Evolutionary conservation across 257 asterid genomes (phyloP).

Genomic region (Solanum ahanhuiri): DNA sequence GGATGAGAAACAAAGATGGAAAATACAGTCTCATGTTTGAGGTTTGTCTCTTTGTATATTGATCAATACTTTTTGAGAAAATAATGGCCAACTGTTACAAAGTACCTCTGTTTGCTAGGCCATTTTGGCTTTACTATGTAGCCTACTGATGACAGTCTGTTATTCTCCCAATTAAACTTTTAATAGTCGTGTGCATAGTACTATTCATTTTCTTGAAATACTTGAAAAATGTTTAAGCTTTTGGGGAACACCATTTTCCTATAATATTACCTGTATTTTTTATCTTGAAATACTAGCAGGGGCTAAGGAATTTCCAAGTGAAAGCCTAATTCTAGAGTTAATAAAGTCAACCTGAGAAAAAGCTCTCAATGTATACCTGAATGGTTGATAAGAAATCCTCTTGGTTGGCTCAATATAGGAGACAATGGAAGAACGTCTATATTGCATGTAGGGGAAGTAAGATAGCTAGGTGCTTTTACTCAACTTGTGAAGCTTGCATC

Average conservation of each 20-base stretch:
- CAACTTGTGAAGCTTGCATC: neutral
- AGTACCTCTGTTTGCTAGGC: neutral
- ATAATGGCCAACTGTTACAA: neutral
- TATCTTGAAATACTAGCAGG: neutral
- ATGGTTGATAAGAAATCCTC: neutral
- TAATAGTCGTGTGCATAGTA: neutral
- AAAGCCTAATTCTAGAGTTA: neutral
- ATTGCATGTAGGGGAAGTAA: neutral
- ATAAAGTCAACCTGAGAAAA: neutral
- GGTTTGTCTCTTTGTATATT: conserved; percentile 33
- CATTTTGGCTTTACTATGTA: neutral
- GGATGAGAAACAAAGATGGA: conserved; percentile 98
- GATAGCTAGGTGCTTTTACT: neutral
- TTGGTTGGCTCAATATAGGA: neutral
- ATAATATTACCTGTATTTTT: neutral
- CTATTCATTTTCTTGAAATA: neutral
- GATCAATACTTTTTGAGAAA: neutral
- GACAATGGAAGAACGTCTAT: neutral
- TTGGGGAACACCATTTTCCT: neutral
- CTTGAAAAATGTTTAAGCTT: neutral
- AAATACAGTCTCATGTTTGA: conserved; percentile 99
- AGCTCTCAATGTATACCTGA: neutral
- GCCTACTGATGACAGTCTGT: neutral
- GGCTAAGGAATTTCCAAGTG: neutral
- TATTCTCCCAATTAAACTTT: neutral